Percentiles rank a stretch among this genome's conserved stretches.
These are phyloP conservation scores for Polyplosphaeria fusca DNA, from an alignment of 495 filamentous ascomycete genomes.

Conservation along the genomic window DNA sequence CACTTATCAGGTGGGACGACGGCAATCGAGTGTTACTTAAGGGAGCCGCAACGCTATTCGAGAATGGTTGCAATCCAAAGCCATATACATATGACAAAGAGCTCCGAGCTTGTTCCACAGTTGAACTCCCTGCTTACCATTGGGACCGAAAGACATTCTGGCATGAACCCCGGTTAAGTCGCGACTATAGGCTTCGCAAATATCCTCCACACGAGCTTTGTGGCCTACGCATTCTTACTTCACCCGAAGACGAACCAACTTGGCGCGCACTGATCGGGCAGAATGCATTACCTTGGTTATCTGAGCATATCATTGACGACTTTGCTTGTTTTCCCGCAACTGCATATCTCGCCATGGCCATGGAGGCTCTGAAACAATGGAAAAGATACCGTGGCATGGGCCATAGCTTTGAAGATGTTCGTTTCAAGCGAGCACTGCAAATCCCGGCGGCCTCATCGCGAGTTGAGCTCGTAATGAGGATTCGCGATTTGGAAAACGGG, in stretches of 20 bases:
- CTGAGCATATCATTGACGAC: constrained; percentile 9
- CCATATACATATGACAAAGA: no score
- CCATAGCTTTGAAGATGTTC: neutral
- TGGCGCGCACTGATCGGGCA: neutral
- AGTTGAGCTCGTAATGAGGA: neutral
- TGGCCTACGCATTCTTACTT: neutral
- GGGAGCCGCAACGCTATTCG: neutral
- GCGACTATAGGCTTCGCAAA: neutral
- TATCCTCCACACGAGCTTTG: constrained; percentile 6
- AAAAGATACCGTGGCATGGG: neutral
- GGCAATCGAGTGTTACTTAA: neutral
- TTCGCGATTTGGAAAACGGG: neutral
- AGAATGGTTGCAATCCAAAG: neutral
- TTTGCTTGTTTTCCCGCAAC: constrained; percentile 2
- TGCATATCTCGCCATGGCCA: constrained; percentile 14
- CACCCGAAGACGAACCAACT: neutral
- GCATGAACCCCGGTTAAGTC: constrained; percentile 10
- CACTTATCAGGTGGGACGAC: neutral
- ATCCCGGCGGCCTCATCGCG: neutral
- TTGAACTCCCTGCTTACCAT: constrained; percentile 11
- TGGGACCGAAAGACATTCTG: constrained; percentile 14
- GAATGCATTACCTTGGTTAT: constrained; percentile 7
- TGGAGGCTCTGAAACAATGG: constrained; percentile 9
- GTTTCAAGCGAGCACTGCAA: neutral
- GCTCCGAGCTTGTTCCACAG: no score